phyloP scores from a whole-genome alignment of 371 early-diverging fungal genomes.

The Mucor plumbeus region DNA sequence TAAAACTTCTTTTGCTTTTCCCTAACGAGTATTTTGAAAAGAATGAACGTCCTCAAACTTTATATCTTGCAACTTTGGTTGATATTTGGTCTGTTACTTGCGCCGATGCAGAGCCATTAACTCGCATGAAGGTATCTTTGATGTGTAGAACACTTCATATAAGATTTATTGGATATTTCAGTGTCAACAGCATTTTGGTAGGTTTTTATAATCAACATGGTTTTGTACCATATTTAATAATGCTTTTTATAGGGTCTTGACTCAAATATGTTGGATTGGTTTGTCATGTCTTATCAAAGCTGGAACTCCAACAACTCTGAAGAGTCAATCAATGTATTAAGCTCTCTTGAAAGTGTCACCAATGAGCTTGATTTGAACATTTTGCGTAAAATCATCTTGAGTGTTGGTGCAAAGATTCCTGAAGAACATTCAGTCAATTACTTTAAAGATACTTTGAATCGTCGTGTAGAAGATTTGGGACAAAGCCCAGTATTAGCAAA shows the following conservation, averaged over 20 bases:
- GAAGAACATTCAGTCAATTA: slow-evolving; percentile 14
- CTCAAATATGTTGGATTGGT: slow-evolving; percentile 31
- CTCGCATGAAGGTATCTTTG: slow-evolving; percentile 38
- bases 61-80: slow-evolving; percentile 45
- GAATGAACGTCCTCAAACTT: slow-evolving; percentile 44
- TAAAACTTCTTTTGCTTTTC: slow-evolving; percentile 48
- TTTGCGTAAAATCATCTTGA: slow-evolving; percentile 17
- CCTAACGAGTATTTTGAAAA: slow-evolving; percentile 62
- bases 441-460: slow-evolving; percentile 11
- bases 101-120: slow-evolving; percentile 21
- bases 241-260: slow-evolving; percentile 19
- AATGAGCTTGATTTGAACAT: slow-evolving; percentile 24
- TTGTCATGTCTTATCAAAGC: slow-evolving; percentile 29
- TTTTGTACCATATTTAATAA: neutral
- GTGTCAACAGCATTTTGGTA: slow-evolving; percentile 51
- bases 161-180: slow-evolving; percentile 43
- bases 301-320: neutral
- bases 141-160: slow-evolving; percentile 44
- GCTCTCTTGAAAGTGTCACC: slow-evolving; percentile 18
- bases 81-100: slow-evolving; percentile 45
- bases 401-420: slow-evolving; percentile 15
- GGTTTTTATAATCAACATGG: neutral
- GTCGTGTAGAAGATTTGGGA: slow-evolving; percentile 11
- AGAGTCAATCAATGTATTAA: neutral
- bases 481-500: slow-evolving; percentile 6